Percentiles rank a stretch among this genome's conserved stretches.
These are phyloP conservation scores for Amaranthus tricolor DNA, from an alignment of 179 eudicot genomes.

Conservation along the genomic window DNA sequence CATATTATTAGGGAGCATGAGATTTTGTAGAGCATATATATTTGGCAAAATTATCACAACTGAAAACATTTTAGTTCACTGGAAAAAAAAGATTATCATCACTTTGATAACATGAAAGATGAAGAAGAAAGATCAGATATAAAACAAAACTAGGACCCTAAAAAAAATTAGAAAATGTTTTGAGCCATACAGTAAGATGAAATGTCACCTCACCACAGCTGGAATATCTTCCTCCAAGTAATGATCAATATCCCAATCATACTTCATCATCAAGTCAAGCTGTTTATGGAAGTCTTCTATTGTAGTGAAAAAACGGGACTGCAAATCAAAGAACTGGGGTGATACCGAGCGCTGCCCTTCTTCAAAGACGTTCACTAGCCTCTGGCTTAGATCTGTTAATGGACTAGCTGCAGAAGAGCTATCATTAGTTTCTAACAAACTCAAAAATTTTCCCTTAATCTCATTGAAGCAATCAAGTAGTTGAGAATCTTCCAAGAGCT, in stretches of 20 bases:
- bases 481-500: slow-evolving; percentile 39
- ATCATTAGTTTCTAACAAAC: slow-evolving; percentile 63
- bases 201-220: slow-evolving; percentile 97
- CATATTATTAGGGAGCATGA: slow-evolving; percentile 1
- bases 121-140: background rate
- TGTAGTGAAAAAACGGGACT: slow-evolving; percentile 64
- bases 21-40: background rate
- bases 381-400: slow-evolving; percentile 78
- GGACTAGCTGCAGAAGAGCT: slow-evolving; percentile 62
- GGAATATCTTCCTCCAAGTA: slow-evolving; percentile 96
- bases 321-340: slow-evolving; percentile 76
- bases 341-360: slow-evolving; percentile 86
- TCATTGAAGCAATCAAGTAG: slow-evolving; percentile 47
- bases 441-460: slow-evolving; percentile 52
- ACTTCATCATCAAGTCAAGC: slow-evolving; percentile 81
- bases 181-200: slow-evolving; percentile 33
- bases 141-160: background rate
- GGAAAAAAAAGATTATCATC: background rate
- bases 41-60: background rate
- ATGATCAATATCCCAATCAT: slow-evolving; percentile 97
- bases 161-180: background rate
- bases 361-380: slow-evolving; percentile 75
- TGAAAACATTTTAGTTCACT: background rate
- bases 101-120: background rate
- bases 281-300: slow-evolving; percentile 91